Conservation (phyloP, 257 asterid genomes). For the Salvia hispanica region DNA sequence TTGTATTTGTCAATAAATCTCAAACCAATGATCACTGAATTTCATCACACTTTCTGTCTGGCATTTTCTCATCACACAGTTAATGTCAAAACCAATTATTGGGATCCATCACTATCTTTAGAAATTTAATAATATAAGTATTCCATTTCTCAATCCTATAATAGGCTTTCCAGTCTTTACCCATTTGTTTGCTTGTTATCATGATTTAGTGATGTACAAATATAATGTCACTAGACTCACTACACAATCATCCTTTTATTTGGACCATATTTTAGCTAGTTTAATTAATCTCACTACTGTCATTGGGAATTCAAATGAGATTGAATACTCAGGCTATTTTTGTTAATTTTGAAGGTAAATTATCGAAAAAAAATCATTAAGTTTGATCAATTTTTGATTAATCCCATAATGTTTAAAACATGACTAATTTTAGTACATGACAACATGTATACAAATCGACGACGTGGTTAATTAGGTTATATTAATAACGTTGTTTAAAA, state of each 20-base stretch:
- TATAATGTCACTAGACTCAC: background rate
- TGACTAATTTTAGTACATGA: too few relatives aligned
- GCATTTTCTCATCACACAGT: slow-evolving; percentile 29
- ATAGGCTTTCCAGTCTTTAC: background rate
- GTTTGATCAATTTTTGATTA: too few relatives aligned
- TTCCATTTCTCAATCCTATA: background rate
- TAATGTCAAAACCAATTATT: slow-evolving; percentile 29
- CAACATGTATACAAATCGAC: too few relatives aligned
- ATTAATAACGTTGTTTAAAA: too few relatives aligned
- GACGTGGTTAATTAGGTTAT: too few relatives aligned
- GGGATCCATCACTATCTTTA: slow-evolving; percentile 30
- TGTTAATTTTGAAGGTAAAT: too few relatives aligned
- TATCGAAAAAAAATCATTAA: too few relatives aligned
- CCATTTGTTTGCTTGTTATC: slow-evolving; percentile 1
- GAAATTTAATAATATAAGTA: background rate
- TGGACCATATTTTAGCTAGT: slow-evolving; percentile 2
- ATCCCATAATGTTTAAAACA: too few relatives aligned
- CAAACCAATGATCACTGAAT: background rate
- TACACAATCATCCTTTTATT: background rate
- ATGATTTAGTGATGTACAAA: slow-evolving; percentile 12
- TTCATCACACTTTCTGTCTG: slow-evolving; percentile 21
- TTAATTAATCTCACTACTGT: background rate
- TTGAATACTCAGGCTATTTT: background rate
- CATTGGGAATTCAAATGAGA: background rate
- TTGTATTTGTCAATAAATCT: slow-evolving; percentile 23